These are phyloP conservation scores for Verticillium nonalfalfae DNA, from an alignment of 2,329 filamentous ascomycete genomes.

Conservation along the genomic window DNA sequence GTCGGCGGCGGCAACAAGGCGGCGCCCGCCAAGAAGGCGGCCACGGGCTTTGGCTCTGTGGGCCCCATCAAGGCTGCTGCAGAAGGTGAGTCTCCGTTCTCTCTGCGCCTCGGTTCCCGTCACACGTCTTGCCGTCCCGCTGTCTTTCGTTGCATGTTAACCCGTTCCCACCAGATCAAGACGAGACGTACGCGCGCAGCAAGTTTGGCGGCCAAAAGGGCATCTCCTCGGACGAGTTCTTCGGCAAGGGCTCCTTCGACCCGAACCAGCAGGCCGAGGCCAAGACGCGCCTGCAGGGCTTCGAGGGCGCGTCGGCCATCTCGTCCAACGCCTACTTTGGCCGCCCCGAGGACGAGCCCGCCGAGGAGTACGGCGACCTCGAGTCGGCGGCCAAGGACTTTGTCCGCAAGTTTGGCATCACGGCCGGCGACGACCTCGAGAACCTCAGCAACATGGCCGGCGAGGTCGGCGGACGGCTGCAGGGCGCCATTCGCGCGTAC, in stretches of 20 bases:
- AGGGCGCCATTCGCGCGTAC: conserved; percentile 65
- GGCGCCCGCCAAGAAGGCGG: conserved; percentile 59
- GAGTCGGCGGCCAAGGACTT: conserved; percentile 95
- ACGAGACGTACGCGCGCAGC: conserved; percentile 73
- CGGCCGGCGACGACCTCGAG: conserved; percentile 91
- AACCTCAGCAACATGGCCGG: conserved; percentile 79
- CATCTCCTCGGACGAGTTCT: conserved; percentile 98
- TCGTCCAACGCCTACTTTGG: conserved; percentile 98
- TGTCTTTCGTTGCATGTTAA: not conserved
- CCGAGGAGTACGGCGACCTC: conserved; percentile 81
- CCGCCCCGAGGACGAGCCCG: conserved; percentile 73
- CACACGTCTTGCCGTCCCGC: no score
- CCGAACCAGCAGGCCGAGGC: conserved; percentile 76
- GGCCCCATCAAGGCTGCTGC: conserved; percentile 63
- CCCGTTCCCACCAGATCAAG: conserved; percentile 49
- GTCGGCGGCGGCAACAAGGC: conserved; percentile 58
- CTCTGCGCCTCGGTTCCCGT: not conserved
- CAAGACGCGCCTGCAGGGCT: conserved; percentile 79
- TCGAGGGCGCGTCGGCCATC: conserved; percentile 87
- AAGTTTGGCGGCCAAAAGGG: conserved; percentile 93
- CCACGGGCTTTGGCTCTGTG: conserved; percentile 81
- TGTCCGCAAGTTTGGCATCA: conserved; percentile 89
- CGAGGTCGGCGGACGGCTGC: conserved; percentile 77
- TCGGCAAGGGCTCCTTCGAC: conserved; percentile 84
- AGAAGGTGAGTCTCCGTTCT: conserved; percentile 49